Evolutionary conservation across 768 basidiomycete species (phyloP), one percentile per base, ranked within the genome.

Genomic region (Boletus rubescentipes): DNA sequence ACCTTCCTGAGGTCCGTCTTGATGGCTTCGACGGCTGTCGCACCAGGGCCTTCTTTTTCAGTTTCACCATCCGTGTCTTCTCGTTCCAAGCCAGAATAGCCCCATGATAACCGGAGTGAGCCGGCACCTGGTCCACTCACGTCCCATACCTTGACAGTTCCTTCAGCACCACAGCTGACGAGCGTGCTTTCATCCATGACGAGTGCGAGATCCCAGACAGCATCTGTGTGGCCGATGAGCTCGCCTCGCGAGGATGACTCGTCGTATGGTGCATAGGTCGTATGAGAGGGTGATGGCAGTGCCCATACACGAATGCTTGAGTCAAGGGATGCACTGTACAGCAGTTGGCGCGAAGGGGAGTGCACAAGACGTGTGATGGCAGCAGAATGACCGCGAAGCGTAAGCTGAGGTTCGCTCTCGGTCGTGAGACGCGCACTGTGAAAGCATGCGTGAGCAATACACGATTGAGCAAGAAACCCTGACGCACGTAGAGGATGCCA

Each of bases 261-360:
- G 62, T 98, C 94, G 68, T 91, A 93, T 0, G 93, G 87, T 1
- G 91, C 89, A 71, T 98, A 99, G 15, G 94, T 92, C 48, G 92
- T 90, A 70, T 93, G 89, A 34, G 84, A 78, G 4, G 80, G 72
- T 9, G 80, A 61, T 9, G 96, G 94, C 32, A 95, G 74, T 9
- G 83, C 82, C 96, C 95, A 98, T 20, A 97, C 79, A 30, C 92
- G 85, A 65, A 98, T 92, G 5, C 93, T 93, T 9, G 91, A 89
- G 70, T 99, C 97, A 40, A 98, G 76, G 0, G 94, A 97, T 12
- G 91, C 93, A 9, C 94, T 95, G 71, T 94, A 96, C 40, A 99
- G 74, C 14, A 89, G 72, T 36, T 85, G 83, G 58, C 85, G 86
- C 9, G 84, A 80, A 2, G 91, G 85, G 3, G 91, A 83, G 65